Conservation (phyloP, 495 filamentous ascomycete species). For the Cercophora newfieldiana region DNA sequence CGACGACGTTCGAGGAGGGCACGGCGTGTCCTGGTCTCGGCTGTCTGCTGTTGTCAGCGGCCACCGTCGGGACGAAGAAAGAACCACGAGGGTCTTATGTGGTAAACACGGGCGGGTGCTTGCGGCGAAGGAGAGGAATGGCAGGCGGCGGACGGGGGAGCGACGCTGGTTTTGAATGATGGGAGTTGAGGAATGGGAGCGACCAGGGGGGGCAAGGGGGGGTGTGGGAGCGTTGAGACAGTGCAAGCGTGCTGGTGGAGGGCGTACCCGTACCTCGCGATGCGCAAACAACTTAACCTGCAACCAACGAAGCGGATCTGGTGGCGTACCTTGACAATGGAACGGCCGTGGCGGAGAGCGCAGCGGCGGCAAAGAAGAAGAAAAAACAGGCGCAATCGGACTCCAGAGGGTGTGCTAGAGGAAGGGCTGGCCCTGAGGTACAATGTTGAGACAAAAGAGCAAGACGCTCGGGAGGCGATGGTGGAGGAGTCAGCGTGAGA, state of each 20-base stretch:
- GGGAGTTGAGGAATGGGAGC: conserved; percentile 22
- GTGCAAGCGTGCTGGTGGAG: not conserved
- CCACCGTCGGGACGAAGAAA: conserved; percentile 22
- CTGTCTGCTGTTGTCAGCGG: conserved; percentile 32
- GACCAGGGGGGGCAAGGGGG: conserved; percentile 16
- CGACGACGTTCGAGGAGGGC: conserved; percentile 20
- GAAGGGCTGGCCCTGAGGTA: not conserved
- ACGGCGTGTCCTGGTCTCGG: conserved; percentile 22
- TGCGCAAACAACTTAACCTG: not conserved
- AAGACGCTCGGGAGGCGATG: conserved; percentile 7
- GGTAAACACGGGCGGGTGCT: conserved; percentile 25
- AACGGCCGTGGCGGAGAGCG: not conserved
- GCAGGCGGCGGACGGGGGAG: conserved; percentile 21
- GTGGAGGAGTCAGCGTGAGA: conserved; percentile 10
- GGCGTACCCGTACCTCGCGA: not conserved
- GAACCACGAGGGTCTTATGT: conserved; percentile 27
- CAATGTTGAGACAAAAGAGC: not conserved
- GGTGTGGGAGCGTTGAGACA: conserved; percentile 1
- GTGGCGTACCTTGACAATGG: not conserved
- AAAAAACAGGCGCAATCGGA: not conserved
- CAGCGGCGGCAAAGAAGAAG: not conserved
- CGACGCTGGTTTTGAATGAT: conserved; percentile 33
- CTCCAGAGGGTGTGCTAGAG: not conserved
- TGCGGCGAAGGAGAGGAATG: conserved; percentile 21
- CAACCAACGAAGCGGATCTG: not conserved